phyloP scores from a whole-genome alignment of 2,329 filamentous ascomycete species.

The Furcasterigmium furcatum region DNA sequence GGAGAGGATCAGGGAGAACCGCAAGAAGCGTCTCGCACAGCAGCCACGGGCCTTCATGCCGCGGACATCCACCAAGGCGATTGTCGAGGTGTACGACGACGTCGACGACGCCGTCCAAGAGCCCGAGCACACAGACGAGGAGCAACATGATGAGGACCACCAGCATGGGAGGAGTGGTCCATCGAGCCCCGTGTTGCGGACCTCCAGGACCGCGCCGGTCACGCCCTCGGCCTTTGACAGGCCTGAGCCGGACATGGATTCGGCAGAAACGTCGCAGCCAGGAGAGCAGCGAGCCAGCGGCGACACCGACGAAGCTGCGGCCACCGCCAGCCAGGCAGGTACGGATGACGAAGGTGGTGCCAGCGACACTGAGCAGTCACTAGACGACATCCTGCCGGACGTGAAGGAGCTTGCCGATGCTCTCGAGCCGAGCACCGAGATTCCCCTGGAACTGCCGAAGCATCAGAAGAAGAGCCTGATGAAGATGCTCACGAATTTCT shows the following conservation, averaged over 20 bases:
- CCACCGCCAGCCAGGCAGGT: constrained; percentile 53
- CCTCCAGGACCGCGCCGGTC: constrained; percentile 13
- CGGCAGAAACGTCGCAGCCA: constrained; percentile 14
- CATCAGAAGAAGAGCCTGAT: constrained; percentile 91
- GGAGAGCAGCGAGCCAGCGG: constrained; percentile 10
- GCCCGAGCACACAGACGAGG: constrained; percentile 63
- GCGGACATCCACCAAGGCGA: constrained; percentile 87
- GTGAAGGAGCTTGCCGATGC: constrained; percentile 61
- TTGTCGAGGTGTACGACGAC: constrained; percentile 93
- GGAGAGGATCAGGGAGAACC: constrained; percentile 76
- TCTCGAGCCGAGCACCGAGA: constrained; percentile 57
- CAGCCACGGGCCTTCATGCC: constrained; percentile 77
- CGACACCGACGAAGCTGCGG: constrained; percentile 29
- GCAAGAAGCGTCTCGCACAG: constrained; percentile 75
- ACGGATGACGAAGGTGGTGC: constrained; percentile 65
- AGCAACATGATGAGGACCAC: constrained; percentile 4
- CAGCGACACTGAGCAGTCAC: constrained; percentile 70
- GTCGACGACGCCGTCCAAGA: constrained; percentile 91
- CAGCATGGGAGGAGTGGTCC: neutral
- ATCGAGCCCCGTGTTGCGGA: constrained; percentile 14
- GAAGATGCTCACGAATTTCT: constrained; percentile 96
- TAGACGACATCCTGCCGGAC: constrained; percentile 66
- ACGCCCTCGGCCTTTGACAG: constrained; percentile 1
- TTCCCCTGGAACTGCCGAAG: constrained; percentile 75
- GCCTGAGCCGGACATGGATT: constrained; percentile 16